These are phyloP conservation scores for Cadophora luteo-olivacea DNA, from an alignment of 2,329 filamentous ascomycete species.

Conservation along the genomic window DNA sequence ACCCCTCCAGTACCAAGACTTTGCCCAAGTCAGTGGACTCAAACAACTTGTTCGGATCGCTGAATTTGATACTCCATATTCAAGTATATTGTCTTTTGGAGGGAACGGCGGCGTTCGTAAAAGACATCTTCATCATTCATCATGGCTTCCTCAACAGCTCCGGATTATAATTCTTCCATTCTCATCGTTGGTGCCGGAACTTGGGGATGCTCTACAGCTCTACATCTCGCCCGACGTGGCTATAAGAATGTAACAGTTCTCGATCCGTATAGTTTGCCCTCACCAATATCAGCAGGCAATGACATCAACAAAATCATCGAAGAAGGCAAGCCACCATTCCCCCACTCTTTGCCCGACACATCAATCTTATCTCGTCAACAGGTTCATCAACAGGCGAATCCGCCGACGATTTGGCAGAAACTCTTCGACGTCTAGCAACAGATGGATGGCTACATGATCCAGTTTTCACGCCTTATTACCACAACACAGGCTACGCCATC, in stretches of 20 bases:
- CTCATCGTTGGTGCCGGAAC: conserved; percentile 51
- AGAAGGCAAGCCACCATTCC: conserved; percentile 28
- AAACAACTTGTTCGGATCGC: no score
- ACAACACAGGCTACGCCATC: conserved; percentile 54
- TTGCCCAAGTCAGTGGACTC: no score
- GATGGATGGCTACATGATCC: conserved; percentile 52
- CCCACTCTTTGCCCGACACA: neutral
- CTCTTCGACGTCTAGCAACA: conserved; percentile 47
- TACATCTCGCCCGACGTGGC: conserved; percentile 52
- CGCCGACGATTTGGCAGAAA: conserved; percentile 41
- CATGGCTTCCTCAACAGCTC: neutral
- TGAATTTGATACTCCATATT: no score
- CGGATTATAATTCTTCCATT: conserved; percentile 37
- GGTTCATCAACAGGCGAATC: conserved; percentile 39
- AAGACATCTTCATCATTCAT: neutral
- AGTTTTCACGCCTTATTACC: conserved; percentile 52
- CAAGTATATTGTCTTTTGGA: no score
- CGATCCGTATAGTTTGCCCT: conserved; percentile 52
- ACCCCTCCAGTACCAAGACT: no score
- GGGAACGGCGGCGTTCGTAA: no score
- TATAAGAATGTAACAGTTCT: conserved; percentile 56
- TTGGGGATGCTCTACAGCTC: conserved; percentile 51
- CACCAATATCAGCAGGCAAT: conserved; percentile 58
- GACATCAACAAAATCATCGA: conserved; percentile 66
- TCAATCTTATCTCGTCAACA: conserved; percentile 28